These are phyloP conservation scores for Beauveria australis DNA, from an alignment of 2,329 filamentous ascomycete genomes.

Conservation along the genomic window DNA sequence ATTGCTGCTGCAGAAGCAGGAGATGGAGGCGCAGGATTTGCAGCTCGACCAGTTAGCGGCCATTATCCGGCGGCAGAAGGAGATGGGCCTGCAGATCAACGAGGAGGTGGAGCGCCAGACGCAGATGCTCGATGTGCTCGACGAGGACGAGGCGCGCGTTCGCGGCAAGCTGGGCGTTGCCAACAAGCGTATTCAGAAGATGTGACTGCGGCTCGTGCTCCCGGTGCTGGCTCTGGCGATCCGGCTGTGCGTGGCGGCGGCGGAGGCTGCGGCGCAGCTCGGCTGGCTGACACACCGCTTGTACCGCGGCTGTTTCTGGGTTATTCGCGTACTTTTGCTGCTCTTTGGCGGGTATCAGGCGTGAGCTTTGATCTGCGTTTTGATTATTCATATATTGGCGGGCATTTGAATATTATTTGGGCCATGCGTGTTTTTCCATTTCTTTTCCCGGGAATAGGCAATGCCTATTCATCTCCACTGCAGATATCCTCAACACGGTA, in stretches of 20 bases:
- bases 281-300: background rate
- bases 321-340: background rate
- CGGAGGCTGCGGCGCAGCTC: constrained; percentile 24
- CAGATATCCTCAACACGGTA: background rate
- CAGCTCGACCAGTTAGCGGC: constrained; percentile 61
- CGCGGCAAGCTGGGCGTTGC: constrained; percentile 63
- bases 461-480: background rate
- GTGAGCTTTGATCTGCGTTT: background rate
- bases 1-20: constrained; percentile 62
- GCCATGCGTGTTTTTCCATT: background rate
- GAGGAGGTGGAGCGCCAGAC: constrained; percentile 66
- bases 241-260: constrained; percentile 19
- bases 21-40: constrained; percentile 68
- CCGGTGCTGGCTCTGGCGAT: constrained; percentile 17
- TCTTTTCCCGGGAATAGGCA: background rate
- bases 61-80: constrained; percentile 63
- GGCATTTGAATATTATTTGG: background rate
- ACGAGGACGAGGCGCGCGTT: constrained; percentile 58
- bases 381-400: background rate
- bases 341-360: background rate
- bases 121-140: constrained; percentile 58
- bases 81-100: constrained; percentile 70
- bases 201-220: constrained; percentile 33
- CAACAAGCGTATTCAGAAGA: constrained; percentile 63
- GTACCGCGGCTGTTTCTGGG: background rate